Evolutionary conservation across 257 asterid species (phyloP).

Genomic region (Capsicum chinense): DNA sequence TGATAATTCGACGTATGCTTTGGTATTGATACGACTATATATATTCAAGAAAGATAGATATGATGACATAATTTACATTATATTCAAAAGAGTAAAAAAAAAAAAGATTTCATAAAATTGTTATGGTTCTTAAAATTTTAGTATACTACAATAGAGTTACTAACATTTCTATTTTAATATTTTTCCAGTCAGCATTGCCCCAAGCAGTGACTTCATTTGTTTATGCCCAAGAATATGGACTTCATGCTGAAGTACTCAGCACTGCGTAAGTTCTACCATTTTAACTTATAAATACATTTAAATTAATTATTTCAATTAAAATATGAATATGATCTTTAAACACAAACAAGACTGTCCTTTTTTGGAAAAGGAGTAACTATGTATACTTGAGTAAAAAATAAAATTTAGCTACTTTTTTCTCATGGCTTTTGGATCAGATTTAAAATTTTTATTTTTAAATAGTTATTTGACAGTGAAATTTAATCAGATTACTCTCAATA

Average conservation of each 20-base stretch:
- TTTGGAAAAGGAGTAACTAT: no score
- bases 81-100: background rate
- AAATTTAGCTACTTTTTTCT: no score
- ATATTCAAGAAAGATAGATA: background rate
- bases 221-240: conserved; percentile 42
- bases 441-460: no score
- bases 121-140: background rate
- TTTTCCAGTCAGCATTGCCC: conserved; percentile 42
- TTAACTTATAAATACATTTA: background rate
- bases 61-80: background rate
- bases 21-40: background rate
- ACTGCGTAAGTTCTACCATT: conserved; percentile 35
- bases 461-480: no score
- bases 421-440: no score
- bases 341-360: no score
- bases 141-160: background rate
- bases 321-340: no score
- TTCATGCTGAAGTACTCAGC: conserved; percentile 41
- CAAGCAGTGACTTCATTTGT: conserved; percentile 41
- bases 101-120: background rate
- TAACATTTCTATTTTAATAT: background rate
- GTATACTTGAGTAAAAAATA: no score
- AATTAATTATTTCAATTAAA: background rate
- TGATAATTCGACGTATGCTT: no score
- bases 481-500: no score